Evolutionary conservation across 2,329 filamentous ascomycete genomes (phyloP).

Genomic region (Blumeria graminis): DNA sequence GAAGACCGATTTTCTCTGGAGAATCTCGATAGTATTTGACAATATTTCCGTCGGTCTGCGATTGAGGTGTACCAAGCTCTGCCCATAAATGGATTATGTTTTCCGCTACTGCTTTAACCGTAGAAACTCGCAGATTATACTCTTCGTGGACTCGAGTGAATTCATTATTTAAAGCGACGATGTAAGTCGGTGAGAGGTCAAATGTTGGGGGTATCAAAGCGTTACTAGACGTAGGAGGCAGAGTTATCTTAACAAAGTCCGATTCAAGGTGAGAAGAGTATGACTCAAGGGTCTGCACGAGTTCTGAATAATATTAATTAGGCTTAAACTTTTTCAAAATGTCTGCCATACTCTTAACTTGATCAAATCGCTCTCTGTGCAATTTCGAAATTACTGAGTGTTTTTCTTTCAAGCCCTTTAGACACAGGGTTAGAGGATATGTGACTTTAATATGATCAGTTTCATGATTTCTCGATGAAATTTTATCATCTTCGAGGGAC

Average conservation of each 20-base stretch:
- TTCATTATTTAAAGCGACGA: conserved; percentile 65
- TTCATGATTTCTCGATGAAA: conserved; percentile 36
- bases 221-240: conserved; percentile 61
- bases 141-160: conserved; percentile 93
- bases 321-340: neutral
- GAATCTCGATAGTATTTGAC: conserved; percentile 75
- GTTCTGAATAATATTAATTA: conserved; percentile 30
- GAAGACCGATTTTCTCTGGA: conserved; percentile 81
- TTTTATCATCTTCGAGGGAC: conserved; percentile 51
- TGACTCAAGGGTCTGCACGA: conserved; percentile 78
- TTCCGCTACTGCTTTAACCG: conserved; percentile 51
- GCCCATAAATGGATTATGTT: conserved; percentile 89
- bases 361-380: conserved; percentile 79
- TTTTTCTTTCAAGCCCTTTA: conserved; percentile 66
- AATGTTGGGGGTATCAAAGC: conserved; percentile 60
- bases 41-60: conserved; percentile 69
- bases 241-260: conserved; percentile 60
- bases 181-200: conserved; percentile 77
- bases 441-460: conserved; percentile 52
- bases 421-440: conserved; percentile 58
- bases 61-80: conserved; percentile 80
- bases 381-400: conserved; percentile 55
- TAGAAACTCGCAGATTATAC: conserved; percentile 60
- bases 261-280: conserved; percentile 90
- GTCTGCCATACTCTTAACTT: conserved; percentile 57